Evolutionary conservation across 2,329 filamentous ascomycete genomes (phyloP).

Genomic region (Tolypocladium sp.): DNA sequence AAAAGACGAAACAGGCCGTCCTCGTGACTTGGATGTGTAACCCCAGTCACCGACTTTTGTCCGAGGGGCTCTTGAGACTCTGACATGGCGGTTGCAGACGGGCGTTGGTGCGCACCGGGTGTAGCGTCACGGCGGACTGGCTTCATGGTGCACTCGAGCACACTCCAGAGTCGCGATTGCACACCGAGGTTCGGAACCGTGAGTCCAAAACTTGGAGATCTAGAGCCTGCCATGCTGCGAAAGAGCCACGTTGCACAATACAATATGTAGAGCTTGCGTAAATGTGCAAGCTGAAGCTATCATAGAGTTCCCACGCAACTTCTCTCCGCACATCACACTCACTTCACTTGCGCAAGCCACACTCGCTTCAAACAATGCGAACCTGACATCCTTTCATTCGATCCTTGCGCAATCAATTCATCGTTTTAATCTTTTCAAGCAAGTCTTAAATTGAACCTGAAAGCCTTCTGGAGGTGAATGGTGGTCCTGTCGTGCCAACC

Average conservation of each 20-base stretch:
- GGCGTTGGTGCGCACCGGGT: background rate
- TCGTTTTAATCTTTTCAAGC: background rate
- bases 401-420: background rate
- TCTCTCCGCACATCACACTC: background rate
- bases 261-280: background rate
- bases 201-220: no score
- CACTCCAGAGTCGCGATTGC: background rate
- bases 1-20: background rate
- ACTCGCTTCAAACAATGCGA: background rate
- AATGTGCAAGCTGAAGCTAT: background rate
- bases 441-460: background rate
- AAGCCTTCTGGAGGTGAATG: background rate
- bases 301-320: background rate
- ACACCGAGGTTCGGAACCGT: no score
- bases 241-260: background rate
- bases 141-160: background rate
- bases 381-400: background rate
- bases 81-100: background rate
- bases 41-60: conserved; percentile 1
- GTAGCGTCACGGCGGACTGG: background rate
- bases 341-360: background rate
- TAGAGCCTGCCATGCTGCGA: background rate
- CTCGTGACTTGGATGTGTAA: background rate
- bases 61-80: background rate
- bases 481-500: background rate